Evolutionary conservation across 768 basidiomycete genomes (phyloP).

Genomic region (Podaxis sp.): DNA sequence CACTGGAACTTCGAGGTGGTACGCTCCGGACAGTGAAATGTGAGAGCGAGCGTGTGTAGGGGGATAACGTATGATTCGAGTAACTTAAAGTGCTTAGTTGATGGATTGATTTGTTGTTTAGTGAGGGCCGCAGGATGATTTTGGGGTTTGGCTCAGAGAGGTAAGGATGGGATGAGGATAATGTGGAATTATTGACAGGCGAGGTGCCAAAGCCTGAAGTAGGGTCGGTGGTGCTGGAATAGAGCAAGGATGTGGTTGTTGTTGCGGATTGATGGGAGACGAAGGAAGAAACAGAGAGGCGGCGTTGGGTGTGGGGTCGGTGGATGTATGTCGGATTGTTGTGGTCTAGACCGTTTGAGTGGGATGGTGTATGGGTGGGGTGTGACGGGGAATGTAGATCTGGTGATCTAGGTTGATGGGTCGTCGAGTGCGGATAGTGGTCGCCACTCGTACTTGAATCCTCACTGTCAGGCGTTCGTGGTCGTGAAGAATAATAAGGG

Average conservation of each 20-base stretch:
- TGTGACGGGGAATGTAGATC: slow-evolving; percentile 21
- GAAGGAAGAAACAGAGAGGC: slow-evolving; percentile 51
- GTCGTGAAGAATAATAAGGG: slow-evolving; percentile 25
- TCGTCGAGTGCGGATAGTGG: slow-evolving; percentile 23
- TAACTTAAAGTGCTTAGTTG: slow-evolving; percentile 83
- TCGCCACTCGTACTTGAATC: slow-evolving; percentile 48
- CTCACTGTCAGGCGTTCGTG: slow-evolving; percentile 48
- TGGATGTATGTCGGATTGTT: slow-evolving; percentile 23
- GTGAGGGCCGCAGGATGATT: slow-evolving; percentile 60
- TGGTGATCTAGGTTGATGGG: slow-evolving; percentile 46
- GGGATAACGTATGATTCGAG: slow-evolving; percentile 92
- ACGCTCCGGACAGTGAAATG: slow-evolving; percentile 93
- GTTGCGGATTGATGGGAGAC: slow-evolving; percentile 52
- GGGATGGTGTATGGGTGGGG: slow-evolving; percentile 11
- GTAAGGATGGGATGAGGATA: slow-evolving; percentile 9
- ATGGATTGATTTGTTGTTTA: slow-evolving; percentile 74
- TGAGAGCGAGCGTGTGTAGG: slow-evolving; percentile 86
- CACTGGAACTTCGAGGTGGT: slow-evolving; percentile 51
- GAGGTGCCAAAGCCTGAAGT: slow-evolving; percentile 17
- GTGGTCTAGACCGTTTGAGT: slow-evolving; percentile 4
- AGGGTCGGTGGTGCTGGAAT: slow-evolving; percentile 13
- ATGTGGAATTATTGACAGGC: not conserved
- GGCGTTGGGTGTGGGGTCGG: slow-evolving; percentile 26
- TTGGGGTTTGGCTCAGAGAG: slow-evolving; percentile 43
- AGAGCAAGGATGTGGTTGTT: slow-evolving; percentile 24